Evolutionary conservation across 208 protist species (phyloP), one percentile per base, ranked within the genome.

Genomic region (Polymyxa betae): DNA sequence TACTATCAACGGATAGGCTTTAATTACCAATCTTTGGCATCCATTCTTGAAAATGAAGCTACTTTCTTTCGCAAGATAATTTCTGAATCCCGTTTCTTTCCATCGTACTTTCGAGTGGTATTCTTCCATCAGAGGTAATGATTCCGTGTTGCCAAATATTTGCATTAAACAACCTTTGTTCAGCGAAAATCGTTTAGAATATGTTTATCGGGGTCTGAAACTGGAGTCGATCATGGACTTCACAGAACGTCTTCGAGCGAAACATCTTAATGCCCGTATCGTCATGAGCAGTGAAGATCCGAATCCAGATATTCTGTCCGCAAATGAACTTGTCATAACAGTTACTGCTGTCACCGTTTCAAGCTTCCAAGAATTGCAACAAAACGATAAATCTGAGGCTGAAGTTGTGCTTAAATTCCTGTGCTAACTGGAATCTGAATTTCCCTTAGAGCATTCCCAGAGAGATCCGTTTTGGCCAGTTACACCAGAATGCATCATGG

Each of bases 171-270:
- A 35, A 5, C 12, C 40, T 40, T 35, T 35, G n/a, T 43, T 82
- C 72, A 82, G 72, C 12, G 35, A 35, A 20, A 5, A 5, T 20
- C 72, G 16, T 5, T n/a, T 45, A 35, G 72, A 82, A 43, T 82
- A 45, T 43, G 72, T 82, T 20, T 82, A 40, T n/a, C 72, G 72
- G 16, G 72, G 72, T 45, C 5, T 82, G 35, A 82, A 82, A 82
- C 72, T 82, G 16, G 72, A 82, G n/a, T 82, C 72, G 12, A 43
- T 82, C 5, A 82, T 82, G 72, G 72, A 82, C 35, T 82, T 82
- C 72, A 82, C 72, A 5, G 35, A 82, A n/a, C 5, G 72, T 20
- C 5, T 82, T 43, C n/a, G 72, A 20, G 5, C 72, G 10, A 82
- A 45, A n/a, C 72, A 82, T n/a, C 5, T n/a, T 35, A 35, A 82